Percentiles rank a stretch among this genome's conserved stretches.
Conservation (phyloP, 139 green algal genomes). For the Chlorella ohadii region DNA sequence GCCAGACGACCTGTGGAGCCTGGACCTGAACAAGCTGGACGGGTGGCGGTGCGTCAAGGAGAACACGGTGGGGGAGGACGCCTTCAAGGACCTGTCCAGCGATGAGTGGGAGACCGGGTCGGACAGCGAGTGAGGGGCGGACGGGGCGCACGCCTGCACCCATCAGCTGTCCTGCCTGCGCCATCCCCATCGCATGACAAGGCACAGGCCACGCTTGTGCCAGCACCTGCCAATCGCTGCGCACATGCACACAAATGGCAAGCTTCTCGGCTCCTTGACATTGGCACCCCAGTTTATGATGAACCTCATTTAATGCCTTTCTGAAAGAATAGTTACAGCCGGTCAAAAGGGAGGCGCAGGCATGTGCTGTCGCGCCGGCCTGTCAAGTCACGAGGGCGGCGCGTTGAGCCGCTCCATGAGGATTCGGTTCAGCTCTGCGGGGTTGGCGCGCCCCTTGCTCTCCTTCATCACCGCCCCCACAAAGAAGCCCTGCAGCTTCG, state of each 20-base stretch:
- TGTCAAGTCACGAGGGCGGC: not conserved
- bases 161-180: too few species aligned
- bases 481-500: constrained; percentile 92
- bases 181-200: too few species aligned
- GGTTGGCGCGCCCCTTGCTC: constrained; percentile 82
- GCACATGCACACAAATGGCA: too few species aligned
- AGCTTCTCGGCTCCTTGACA: too few species aligned
- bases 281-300: too few species aligned
- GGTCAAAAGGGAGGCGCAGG: too few species aligned
- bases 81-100: constrained; percentile 59
- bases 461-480: constrained; percentile 90
- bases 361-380: too few species aligned
- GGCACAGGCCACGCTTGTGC: too few species aligned
- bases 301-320: too few species aligned
- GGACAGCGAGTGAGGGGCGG: not conserved
- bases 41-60: constrained; percentile 77
- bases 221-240: too few species aligned
- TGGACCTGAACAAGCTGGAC: constrained; percentile 91
- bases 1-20: constrained; percentile 84
- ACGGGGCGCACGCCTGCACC: too few species aligned
- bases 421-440: constrained; percentile 78
- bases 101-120: constrained; percentile 46
- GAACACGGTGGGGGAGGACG: constrained; percentile 81
- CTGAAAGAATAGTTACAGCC: too few species aligned
- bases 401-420: constrained; percentile 69